Evolutionary conservation across 805 yeast species (phyloP).

Genomic region (Phaffomyces thermotolerans): DNA sequence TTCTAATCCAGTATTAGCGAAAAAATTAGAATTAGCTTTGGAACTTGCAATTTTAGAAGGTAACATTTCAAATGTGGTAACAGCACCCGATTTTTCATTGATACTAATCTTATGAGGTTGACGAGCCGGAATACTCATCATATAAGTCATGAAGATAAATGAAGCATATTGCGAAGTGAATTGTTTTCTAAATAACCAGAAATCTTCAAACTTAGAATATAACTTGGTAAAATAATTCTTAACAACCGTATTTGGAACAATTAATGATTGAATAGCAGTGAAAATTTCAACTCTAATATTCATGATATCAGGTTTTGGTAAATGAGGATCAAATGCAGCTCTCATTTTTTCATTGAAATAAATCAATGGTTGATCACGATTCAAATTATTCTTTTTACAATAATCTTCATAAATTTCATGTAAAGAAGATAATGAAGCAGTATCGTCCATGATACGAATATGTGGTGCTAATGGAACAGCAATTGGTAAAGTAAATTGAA

Average conservation of each 20-base stretch:
- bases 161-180: conserved; percentile 94
- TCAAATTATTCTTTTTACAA: conserved; percentile 65
- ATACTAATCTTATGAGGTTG: conserved; percentile 91
- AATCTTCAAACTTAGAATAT: conserved; percentile 80
- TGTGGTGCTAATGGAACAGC: conserved; percentile 95
- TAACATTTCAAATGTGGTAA: conserved; percentile 92
- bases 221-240: conserved; percentile 66
- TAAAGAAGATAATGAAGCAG: conserved; percentile 62
- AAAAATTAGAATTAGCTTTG: conserved; percentile 30
- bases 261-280: conserved; percentile 78
- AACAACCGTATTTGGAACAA: conserved; percentile 80
- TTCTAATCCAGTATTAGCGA: conserved; percentile 31
- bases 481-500: conserved; percentile 79
- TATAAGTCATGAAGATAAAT: conserved; percentile 83
- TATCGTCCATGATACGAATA: conserved; percentile 84
- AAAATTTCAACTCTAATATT: conserved; percentile 88
- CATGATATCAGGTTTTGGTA: conserved; percentile 87
- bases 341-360: conserved; percentile 79
- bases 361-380: conserved; percentile 85
- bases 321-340: conserved; percentile 87
- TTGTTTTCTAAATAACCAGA: conserved; percentile 95
- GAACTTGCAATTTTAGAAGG: conserved; percentile 70
- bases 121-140: conserved; percentile 89
- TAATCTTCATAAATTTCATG: conserved; percentile 82
- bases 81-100: conserved; percentile 74